phyloP scores from a whole-genome alignment of 768 basidiomycete genomes.

The Rubroboletus pulcherrimus region DNA sequence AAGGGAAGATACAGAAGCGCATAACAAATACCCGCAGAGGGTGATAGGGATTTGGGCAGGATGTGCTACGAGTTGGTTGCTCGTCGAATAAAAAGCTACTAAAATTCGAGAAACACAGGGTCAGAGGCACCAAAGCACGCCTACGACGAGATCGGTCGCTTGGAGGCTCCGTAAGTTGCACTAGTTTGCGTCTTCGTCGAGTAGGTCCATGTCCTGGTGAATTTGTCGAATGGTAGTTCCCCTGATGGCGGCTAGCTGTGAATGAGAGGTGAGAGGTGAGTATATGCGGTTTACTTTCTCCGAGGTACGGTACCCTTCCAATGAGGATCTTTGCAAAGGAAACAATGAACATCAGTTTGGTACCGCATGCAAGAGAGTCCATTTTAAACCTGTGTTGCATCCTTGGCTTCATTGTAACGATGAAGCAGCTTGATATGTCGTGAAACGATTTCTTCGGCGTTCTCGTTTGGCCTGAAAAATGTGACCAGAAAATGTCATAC shows the following conservation, averaged over 20 bases:
- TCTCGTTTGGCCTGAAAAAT: constrained; percentile 36
- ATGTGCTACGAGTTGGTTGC: constrained; percentile 33
- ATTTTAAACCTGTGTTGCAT: constrained; percentile 64
- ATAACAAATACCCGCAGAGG: constrained; percentile 7
- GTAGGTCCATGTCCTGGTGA: constrained; percentile 67
- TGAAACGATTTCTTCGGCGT: constrained; percentile 58
- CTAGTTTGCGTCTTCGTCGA: constrained; percentile 48
- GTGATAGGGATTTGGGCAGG: constrained; percentile 28
- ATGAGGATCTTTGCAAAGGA: constrained; percentile 58
- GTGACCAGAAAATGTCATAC: background rate
- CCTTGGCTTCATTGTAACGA: constrained; percentile 78
- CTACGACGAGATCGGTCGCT: background rate
- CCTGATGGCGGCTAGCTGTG: constrained; percentile 66
- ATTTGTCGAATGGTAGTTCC: constrained; percentile 71
- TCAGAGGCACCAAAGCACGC: background rate
- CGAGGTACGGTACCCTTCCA: constrained; percentile 53
- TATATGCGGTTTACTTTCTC: constrained; percentile 1
- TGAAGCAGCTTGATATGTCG: constrained; percentile 70
- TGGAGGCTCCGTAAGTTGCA: background rate
- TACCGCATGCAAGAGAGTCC: background rate
- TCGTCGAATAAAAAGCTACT: constrained; percentile 22
- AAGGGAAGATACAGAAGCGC: constrained; percentile 7
- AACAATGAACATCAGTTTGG: background rate
- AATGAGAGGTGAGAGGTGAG: constrained; percentile 12
- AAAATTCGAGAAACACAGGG: background rate